A percentile compares a stretch with the other conserved stretches of the same genome.
These are phyloP conservation scores for Trametes villosa DNA, from an alignment of 768 basidiomycete species.

Conservation along the genomic window DNA sequence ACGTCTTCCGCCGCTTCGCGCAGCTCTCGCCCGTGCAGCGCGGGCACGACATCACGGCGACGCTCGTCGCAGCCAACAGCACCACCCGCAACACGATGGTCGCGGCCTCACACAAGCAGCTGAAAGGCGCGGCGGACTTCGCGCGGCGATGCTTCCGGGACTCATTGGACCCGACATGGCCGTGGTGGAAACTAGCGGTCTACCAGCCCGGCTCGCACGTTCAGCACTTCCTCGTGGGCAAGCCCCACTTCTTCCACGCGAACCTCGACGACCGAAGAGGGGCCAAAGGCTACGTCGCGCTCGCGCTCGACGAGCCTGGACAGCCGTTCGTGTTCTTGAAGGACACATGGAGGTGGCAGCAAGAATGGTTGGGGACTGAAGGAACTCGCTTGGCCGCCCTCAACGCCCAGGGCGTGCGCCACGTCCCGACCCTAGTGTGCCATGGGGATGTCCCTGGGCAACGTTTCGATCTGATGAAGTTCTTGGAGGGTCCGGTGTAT, in stretches of 20 bases:
- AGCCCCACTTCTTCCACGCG: neutral
- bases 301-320: neutral
- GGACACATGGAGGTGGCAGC: neutral
- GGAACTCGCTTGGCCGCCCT: neutral
- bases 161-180: neutral
- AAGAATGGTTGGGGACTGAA: neutral
- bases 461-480: neutral
- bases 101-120: neutral
- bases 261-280: neutral
- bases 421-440: neutral
- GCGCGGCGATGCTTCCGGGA: neutral
- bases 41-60: slow-evolving; percentile 1
- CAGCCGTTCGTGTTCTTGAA: neutral
- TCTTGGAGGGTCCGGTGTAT: neutral
- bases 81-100: neutral
- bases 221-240: slow-evolving; percentile 1
- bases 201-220: too few relatives aligned
- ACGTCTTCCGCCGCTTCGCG: slow-evolving; percentile 2
- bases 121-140: neutral
- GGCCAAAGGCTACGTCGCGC: neutral
- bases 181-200: neutral
- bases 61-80: neutral
- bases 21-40: neutral
- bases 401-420: neutral
- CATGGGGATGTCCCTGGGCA: neutral